Evolutionary conservation across 345 rosid genomes (phyloP), one percentile per base, ranked within the genome.

Genomic region (Aethionema arabicum): DNA sequence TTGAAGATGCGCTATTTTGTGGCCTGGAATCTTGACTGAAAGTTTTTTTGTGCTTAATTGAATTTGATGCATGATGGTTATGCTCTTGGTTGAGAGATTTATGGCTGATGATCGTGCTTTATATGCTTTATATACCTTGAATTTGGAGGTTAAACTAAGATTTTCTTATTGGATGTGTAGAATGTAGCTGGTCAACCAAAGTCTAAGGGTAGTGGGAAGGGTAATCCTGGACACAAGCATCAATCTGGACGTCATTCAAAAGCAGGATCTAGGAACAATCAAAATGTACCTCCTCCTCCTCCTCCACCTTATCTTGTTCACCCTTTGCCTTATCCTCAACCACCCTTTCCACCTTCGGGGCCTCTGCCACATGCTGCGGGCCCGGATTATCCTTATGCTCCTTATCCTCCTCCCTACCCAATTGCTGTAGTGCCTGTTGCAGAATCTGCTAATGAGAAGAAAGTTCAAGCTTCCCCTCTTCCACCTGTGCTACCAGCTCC

Each of bases 401-500:
- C 89, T 63, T 77, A 61, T 65, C 86, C 85, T 58, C 84, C 83
- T 58, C 84, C 83, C 16, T 85, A 77, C 82, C 95, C 88, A 4
- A 59, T 65, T 60, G 57, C 73, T 56, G 97, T 85, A 72, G 62
- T 77, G 71, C 90, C 80, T 67, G 59, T 77, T 74, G 73, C 63
- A 27, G 86, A 83, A 49, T 59, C 86, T 72, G 92, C 86, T 31
- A 69, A 71, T 50, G 87, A 85, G 72, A 61, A 82, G n/a, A 75
- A 77, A 52, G 63, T 63, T 64, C 97, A 78, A 39, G 39, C 71
- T 47, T 68, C 83, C 66, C 81, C 81, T 66, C 77, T 65, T 67
- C 79, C 82, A 11, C 86, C 87, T 51, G 78, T 67, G 56, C 70
- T 72, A 61, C 83, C 82, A 67, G 69, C 79, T 65, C 77, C 86